phyloP scores from a whole-genome alignment of 139 green algal species.

The Marvania coccoides region DNA sequence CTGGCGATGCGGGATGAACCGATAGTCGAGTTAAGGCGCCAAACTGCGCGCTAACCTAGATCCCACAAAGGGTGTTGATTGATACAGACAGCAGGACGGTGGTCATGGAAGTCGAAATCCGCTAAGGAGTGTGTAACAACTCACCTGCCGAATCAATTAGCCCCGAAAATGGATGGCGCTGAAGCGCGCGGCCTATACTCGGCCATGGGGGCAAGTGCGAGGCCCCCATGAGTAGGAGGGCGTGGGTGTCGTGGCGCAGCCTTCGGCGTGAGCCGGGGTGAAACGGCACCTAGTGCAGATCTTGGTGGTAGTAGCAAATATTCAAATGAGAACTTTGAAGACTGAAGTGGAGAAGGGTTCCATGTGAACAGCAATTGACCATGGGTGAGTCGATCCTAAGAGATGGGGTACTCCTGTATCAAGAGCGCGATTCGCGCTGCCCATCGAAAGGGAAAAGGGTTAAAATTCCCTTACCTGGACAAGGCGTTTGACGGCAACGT shows the following conservation, averaged over 20 bases:
- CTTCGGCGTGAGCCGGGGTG: slow-evolving; percentile 71
- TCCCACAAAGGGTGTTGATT: slow-evolving; percentile 92
- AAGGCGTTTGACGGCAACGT: slow-evolving; percentile 76
- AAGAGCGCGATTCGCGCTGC: slow-evolving; percentile 65
- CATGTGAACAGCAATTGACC: slow-evolving; percentile 94
- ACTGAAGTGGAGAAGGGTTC: slow-evolving; percentile 90
- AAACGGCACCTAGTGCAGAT: slow-evolving; percentile 85
- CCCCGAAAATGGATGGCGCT: slow-evolving; percentile 96
- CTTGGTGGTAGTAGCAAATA: slow-evolving; percentile 95
- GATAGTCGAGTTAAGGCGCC: slow-evolving; percentile 85
- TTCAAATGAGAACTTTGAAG: slow-evolving; percentile 92
- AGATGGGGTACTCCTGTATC: slow-evolving; percentile 82
- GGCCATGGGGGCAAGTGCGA: slow-evolving; percentile 81
- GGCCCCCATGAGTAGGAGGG: slow-evolving; percentile 83
- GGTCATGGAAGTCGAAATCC: slow-evolving; percentile 96
- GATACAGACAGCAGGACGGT: slow-evolving; percentile 92
- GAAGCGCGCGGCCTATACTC: slow-evolving; percentile 82
- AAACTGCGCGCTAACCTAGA: slow-evolving; percentile 89
- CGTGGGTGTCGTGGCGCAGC: slow-evolving; percentile 74
- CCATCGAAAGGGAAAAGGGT: slow-evolving; percentile 88
- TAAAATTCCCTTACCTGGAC: slow-evolving; percentile 91
- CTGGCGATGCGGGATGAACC: slow-evolving; percentile 94
- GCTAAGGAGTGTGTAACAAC: slow-evolving; percentile 98
- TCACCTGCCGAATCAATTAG: slow-evolving; percentile 96
- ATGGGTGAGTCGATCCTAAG: slow-evolving; percentile 93